Conservation (phyloP, 1,139 yeast genomes). For the Taphrina betulina region DNA sequence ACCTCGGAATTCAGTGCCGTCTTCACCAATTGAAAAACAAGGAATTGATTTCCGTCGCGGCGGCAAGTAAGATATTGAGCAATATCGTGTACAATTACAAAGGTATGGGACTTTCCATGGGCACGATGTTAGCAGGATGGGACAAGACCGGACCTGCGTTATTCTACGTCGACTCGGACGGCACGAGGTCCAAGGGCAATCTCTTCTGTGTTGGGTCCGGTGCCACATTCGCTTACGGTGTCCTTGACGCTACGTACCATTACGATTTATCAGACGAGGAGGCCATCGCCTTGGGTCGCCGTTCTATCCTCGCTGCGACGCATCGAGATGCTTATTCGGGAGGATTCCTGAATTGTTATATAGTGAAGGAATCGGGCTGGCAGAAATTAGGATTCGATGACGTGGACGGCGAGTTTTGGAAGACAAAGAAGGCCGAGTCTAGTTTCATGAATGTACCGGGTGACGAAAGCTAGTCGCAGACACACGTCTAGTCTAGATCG, state of each 20-base stretch:
- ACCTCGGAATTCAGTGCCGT: slow-evolving; percentile 97
- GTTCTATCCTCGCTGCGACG: slow-evolving; percentile 95
- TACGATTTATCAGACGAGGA: slow-evolving; percentile 92
- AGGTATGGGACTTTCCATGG: slow-evolving; percentile 97
- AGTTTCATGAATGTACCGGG: slow-evolving; percentile 82
- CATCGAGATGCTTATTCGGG: slow-evolving; percentile 99
- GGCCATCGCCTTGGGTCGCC: slow-evolving; percentile 88
- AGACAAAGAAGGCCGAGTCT: slow-evolving; percentile 78
- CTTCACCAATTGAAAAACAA: slow-evolving; percentile 91
- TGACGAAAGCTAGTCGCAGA: too few species aligned
- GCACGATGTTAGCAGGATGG: slow-evolving; percentile 50
- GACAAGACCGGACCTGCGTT: slow-evolving; percentile 93
- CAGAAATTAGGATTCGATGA: slow-evolving; percentile 91
- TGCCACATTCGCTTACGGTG: slow-evolving; percentile 99
- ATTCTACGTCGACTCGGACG: slow-evolving; percentile 95
- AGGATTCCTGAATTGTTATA: slow-evolving; percentile 86
- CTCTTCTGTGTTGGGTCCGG: slow-evolving; percentile 98
- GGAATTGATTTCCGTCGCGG: slow-evolving; percentile 92
- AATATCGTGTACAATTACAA: slow-evolving; percentile 89
- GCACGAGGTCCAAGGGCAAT: slow-evolving; percentile 92
- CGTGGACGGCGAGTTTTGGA: slow-evolving; percentile 91
- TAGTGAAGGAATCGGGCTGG: slow-evolving; percentile 94
- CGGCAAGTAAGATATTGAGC: slow-evolving; percentile 90
- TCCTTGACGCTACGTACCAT: slow-evolving; percentile 80
- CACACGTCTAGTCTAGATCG: too few species aligned